These are phyloP conservation scores for Kodamaea arcana DNA, from an alignment of 1,139 yeast genomes.

Conservation along the genomic window DNA sequence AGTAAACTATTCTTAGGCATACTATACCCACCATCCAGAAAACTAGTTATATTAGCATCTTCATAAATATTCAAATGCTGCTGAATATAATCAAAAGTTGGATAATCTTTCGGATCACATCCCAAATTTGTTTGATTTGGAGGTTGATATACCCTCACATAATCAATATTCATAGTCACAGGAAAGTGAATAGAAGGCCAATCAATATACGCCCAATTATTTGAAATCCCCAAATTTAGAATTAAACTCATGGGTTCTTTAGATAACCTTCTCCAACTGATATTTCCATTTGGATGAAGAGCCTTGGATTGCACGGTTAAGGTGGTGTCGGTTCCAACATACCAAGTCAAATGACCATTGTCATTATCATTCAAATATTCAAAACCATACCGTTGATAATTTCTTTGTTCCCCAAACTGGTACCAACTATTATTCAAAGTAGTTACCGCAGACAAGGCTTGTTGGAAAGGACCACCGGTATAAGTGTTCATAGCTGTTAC, in stretches of 20 bases:
- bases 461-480: slow-evolving; percentile 28
- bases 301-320: slow-evolving; percentile 22
- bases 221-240: slow-evolving; percentile 26
- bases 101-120: slow-evolving; percentile 24
- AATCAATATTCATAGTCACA: slow-evolving; percentile 19
- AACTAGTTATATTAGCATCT: slow-evolving; percentile 20
- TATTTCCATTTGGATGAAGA: slow-evolving; percentile 26
- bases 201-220: slow-evolving; percentile 29
- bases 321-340: slow-evolving; percentile 23
- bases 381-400: slow-evolving; percentile 23
- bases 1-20: slow-evolving; percentile 21
- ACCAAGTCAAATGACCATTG: slow-evolving; percentile 24
- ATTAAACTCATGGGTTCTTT: slow-evolving; percentile 27
- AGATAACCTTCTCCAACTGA: slow-evolving; percentile 22
- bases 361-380: slow-evolving; percentile 23
- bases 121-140: slow-evolving; percentile 19
- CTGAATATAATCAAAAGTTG: slow-evolving; percentile 23
- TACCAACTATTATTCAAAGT: slow-evolving; percentile 25
- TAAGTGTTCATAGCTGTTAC: slow-evolving; percentile 26
- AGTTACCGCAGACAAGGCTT: slow-evolving; percentile 25
- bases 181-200: slow-evolving; percentile 27
- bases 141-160: slow-evolving; percentile 26
- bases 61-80: slow-evolving; percentile 19
- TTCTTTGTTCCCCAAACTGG: slow-evolving; percentile 17
- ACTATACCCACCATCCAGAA: slow-evolving; percentile 21